Percentiles rank a stretch among this genome's conserved stretches.
phyloP scores from a whole-genome alignment of 73 alveolate genomes.

The Durusdinium trenchii region DNA sequence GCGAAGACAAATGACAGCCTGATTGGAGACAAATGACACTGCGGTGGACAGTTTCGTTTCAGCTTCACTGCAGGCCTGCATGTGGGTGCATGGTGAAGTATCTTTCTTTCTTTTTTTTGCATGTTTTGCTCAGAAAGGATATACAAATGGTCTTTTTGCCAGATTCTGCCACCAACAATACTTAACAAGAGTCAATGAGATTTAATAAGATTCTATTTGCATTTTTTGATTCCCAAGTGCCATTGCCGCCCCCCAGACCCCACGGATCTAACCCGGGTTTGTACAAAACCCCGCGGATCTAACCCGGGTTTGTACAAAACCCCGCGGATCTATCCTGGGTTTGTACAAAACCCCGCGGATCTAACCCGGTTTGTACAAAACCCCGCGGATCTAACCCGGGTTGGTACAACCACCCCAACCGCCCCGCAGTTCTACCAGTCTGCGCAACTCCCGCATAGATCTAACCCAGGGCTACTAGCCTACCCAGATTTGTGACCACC shows the following conservation, averaged over 20 bases:
- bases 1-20: neutral
- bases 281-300: slow-evolving; percentile 14
- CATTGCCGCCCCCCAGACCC: neutral
- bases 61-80: neutral
- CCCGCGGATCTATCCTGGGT: too few relatives aligned
- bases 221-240: neutral
- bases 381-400: neutral
- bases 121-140: neutral
- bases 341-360: neutral
- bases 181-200: too few relatives aligned
- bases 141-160: neutral
- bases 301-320: too few relatives aligned
- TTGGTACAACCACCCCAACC: neutral
- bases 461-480: neutral
- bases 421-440: neutral
- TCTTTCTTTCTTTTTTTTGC: neutral
- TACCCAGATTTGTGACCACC: too few relatives aligned
- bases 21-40: slow-evolving; percentile 4
- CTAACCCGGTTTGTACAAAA: neutral
- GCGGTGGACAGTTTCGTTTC: neutral
- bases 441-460: neutral
- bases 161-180: too few relatives aligned
- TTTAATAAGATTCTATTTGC: neutral
- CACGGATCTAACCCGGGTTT: too few relatives aligned
- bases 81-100: neutral